phyloP scores from a whole-genome alignment of 2,329 filamentous ascomycete species.

The Alternaria arbusti region DNA sequence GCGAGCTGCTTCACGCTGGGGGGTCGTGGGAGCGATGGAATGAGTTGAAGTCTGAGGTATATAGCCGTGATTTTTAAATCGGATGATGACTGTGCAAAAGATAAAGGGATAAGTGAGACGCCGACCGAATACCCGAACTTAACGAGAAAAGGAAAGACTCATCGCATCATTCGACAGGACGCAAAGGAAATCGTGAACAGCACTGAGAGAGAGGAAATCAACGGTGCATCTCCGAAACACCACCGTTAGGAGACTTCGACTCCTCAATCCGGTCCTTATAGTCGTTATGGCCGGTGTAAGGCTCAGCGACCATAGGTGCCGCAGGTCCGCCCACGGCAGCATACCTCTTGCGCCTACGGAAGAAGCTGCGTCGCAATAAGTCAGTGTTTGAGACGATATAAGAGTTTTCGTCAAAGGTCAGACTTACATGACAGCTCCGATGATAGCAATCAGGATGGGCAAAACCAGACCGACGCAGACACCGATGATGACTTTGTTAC shows the following conservation, averaged over 20 bases:
- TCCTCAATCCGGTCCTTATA: neutral
- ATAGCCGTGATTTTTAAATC: neutral
- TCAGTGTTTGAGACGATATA: neutral
- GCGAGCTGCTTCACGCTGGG: neutral
- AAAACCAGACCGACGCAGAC: constrained; percentile 57
- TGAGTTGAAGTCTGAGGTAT: neutral
- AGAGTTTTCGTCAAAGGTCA: neutral
- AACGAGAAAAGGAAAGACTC: neutral
- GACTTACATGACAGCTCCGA: constrained; percentile 17
- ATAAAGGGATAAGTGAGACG: neutral
- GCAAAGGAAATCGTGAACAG: neutral
- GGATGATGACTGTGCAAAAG: neutral
- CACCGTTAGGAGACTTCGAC: neutral
- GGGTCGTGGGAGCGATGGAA: neutral
- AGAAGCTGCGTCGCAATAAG: neutral
- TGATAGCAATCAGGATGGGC: constrained; percentile 44
- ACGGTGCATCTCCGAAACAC: neutral
- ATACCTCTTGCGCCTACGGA: neutral
- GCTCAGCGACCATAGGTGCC: neutral
- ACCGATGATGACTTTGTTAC: constrained; percentile 58
- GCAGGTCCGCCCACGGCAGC: neutral
- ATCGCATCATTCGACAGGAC: neutral
- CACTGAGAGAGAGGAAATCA: neutral
- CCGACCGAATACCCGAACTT: neutral
- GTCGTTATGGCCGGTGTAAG: neutral